Evolutionary conservation across 1,284 basidiomycete species (phyloP).

Genomic region (Leccinum subrobustum): DNA sequence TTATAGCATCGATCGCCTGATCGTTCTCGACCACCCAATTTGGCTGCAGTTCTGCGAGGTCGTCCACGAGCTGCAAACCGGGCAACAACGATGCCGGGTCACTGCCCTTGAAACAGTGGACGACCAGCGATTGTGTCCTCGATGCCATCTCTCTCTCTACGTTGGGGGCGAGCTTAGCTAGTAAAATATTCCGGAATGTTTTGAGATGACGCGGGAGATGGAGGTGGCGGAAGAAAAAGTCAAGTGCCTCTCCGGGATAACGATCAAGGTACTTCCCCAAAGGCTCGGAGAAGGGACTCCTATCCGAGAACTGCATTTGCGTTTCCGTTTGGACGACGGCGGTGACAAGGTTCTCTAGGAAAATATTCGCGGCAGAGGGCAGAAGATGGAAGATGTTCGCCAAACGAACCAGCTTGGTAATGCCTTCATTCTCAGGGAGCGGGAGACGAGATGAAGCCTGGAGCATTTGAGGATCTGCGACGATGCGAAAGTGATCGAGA

Average conservation of each 20-base stretch:
- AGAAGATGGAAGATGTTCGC: slow-evolving; percentile 98
- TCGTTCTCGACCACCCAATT: slow-evolving; percentile 73
- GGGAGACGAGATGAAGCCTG: slow-evolving; percentile 76
- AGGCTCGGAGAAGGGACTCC: slow-evolving; percentile 93
- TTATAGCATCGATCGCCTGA: slow-evolving; percentile 65
- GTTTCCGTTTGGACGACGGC: slow-evolving; percentile 93
- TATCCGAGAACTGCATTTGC: slow-evolving; percentile 85
- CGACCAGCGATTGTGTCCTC: slow-evolving; percentile 61
- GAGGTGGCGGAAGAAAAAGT: slow-evolving; percentile 83
- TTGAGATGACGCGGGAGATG: slow-evolving; percentile 73
- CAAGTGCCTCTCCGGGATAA: slow-evolving; percentile 83
- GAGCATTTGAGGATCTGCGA: slow-evolving; percentile 86
- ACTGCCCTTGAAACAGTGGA: slow-evolving; percentile 55
- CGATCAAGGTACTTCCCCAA: slow-evolving; percentile 90
- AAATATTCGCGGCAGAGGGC: slow-evolving; percentile 90
- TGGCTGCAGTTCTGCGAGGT: slow-evolving; percentile 68
- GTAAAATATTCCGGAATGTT: slow-evolving; percentile 80
- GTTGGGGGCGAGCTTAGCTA: slow-evolving; percentile 74
- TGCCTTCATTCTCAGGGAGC: slow-evolving; percentile 85
- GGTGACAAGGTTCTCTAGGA: slow-evolving; percentile 84
- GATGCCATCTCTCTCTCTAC: slow-evolving; percentile 74
- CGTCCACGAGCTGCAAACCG: slow-evolving; percentile 75
- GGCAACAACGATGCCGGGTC: slow-evolving; percentile 57
- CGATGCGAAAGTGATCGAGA: slow-evolving; percentile 90
- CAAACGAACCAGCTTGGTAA: slow-evolving; percentile 90